Percentiles rank a stretch among this genome's conserved stretches.
Conservation (phyloP, 2,329 filamentous ascomycete genomes). For the Beauveria pseudobassiana region DNA sequence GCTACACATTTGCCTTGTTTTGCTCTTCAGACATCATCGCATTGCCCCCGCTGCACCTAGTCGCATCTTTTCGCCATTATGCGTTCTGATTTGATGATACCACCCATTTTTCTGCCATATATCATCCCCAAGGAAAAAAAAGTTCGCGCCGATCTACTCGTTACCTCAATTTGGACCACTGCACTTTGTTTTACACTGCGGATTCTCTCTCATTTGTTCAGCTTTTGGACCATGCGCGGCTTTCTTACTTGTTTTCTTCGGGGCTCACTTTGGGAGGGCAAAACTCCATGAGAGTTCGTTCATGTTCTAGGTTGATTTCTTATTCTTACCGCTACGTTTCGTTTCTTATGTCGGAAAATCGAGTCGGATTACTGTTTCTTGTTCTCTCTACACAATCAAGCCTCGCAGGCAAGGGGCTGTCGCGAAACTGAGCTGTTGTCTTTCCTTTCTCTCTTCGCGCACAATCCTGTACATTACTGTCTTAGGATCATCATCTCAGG, state of each 20-base stretch:
- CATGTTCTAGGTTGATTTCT: slow-evolving; percentile 3
- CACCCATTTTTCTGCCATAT: slow-evolving; percentile 17
- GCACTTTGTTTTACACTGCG: slow-evolving; percentile 19
- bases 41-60: slow-evolving; percentile 8
- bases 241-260: slow-evolving; percentile 1
- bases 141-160: slow-evolving; percentile 7
- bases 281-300: not conserved
- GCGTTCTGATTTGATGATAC: slow-evolving; percentile 14
- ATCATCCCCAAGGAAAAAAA: slow-evolving; percentile 7
- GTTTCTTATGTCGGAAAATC: slow-evolving; percentile 4
- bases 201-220: not conserved
- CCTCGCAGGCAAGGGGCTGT: slow-evolving; percentile 8
- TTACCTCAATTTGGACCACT: not conserved
- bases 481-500: slow-evolving; percentile 34
- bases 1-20: slow-evolving; percentile 28
- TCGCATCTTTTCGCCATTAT: slow-evolving; percentile 7
- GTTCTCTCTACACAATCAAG: slow-evolving; percentile 1
- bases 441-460: slow-evolving; percentile 11
- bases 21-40: slow-evolving; percentile 10
- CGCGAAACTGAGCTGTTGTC: slow-evolving; percentile 4
- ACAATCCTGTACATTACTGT: slow-evolving; percentile 49
- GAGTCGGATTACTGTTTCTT: slow-evolving; percentile 3
- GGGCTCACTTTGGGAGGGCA: not conserved
- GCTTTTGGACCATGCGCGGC: not conserved
- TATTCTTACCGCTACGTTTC: not conserved